phyloP scores from a whole-genome alignment of 768 basidiomycete species.

The Xerocomellus intermedius region DNA sequence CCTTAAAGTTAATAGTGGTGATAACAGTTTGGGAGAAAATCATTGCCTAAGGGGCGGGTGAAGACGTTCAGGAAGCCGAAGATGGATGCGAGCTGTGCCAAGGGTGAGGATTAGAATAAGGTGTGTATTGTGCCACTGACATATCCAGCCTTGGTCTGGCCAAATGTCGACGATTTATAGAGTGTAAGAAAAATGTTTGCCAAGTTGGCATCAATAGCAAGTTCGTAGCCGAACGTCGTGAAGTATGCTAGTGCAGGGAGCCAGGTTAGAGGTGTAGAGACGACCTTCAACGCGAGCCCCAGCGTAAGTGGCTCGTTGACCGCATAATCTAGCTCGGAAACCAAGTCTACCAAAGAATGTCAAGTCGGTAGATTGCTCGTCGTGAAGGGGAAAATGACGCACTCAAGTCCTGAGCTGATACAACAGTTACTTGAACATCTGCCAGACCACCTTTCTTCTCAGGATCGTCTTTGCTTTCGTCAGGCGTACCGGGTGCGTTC shows the following conservation, averaged over 20 bases:
- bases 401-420: neutral
- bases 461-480: slow-evolving; percentile 23
- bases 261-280: neutral
- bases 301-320: neutral
- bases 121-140: neutral
- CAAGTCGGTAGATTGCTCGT: neutral
- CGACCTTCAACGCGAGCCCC: neutral
- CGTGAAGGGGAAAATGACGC: neutral
- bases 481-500: slow-evolving; percentile 9
- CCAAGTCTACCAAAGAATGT: slow-evolving; percentile 13
- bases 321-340: slow-evolving; percentile 5
- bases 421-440: slow-evolving; percentile 17
- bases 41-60: slow-evolving; percentile 1
- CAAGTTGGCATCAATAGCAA: slow-evolving; percentile 5
- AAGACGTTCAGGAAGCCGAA: slow-evolving; percentile 5
- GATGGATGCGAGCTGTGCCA: neutral
- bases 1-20: neutral
- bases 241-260: slow-evolving; percentile 3
- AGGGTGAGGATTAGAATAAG: neutral
- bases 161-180: slow-evolving; percentile 1
- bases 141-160: slow-evolving; percentile 5
- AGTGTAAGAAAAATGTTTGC: slow-evolving; percentile 1
- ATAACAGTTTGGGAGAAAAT: neutral
- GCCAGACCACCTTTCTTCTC: slow-evolving; percentile 28
- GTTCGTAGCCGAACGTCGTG: slow-evolving; percentile 5